Evolutionary conservation across 2,329 filamentous ascomycete genomes (phyloP).

Genomic region (Fusarium sp.): DNA sequence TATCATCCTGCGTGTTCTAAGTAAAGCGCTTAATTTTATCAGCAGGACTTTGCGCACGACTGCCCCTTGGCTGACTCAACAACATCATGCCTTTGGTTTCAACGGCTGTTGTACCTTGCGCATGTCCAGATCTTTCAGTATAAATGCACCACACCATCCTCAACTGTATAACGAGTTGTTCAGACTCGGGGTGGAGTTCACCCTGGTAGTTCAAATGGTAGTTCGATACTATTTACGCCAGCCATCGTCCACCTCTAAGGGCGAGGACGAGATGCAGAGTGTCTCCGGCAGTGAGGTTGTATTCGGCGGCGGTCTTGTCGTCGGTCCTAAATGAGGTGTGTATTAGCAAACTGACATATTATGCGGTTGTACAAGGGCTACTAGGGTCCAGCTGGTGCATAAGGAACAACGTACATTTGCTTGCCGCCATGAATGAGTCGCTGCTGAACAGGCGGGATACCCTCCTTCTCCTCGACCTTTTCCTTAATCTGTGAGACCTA

Average conservation of each 20-base stretch:
- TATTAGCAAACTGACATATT: conserved; percentile 10
- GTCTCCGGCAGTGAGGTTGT: conserved; percentile 89
- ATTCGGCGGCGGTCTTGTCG: conserved; percentile 92
- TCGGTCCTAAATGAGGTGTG: conserved; percentile 75
- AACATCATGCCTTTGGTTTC: conserved; percentile 17
- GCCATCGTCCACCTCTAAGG: conserved; percentile 78
- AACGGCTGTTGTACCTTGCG: conserved; percentile 21
- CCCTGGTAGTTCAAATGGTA: conserved; percentile 12
- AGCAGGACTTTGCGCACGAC: conserved; percentile 7
- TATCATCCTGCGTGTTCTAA: conserved; percentile 13
- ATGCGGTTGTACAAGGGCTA: neutral
- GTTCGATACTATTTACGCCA: conserved; percentile 32
- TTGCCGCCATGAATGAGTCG: conserved; percentile 96
- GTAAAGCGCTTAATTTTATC: conserved; percentile 2
- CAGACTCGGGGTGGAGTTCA: neutral
- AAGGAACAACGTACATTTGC: conserved; percentile 79
- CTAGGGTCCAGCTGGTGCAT: neutral
- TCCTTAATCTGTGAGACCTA: conserved; percentile 98
- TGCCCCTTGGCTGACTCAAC: conserved; percentile 10
- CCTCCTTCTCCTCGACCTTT: conserved; percentile 98
- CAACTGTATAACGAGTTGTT: conserved; percentile 1
- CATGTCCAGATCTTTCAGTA: conserved; percentile 15
- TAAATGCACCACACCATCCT: conserved; percentile 29
- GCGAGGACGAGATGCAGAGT: conserved; percentile 97
- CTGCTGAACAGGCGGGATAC: conserved; percentile 96